Base-by-base conservation (phyloP, 495 filamentous ascomycete genomes). In the Neurospora sublineolata region DNA sequence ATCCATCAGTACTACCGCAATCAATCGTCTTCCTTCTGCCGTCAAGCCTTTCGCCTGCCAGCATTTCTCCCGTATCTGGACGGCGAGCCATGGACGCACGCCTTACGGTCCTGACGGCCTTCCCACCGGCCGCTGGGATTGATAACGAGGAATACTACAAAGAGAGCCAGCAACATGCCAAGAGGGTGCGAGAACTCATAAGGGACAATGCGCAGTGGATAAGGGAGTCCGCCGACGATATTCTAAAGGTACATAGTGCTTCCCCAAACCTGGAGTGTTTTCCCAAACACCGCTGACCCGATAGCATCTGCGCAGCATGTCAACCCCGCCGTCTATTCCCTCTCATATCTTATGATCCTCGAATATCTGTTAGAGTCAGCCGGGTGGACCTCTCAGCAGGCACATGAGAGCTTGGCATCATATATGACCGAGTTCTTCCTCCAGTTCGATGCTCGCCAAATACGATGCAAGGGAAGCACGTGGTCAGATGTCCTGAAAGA, bases 391-490 rank as follows among this genome's bases (percentile, higher is more conserved):
- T n/a, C 69, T 39, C 52, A 76, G 37, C 70, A 74, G 8, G 71
- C 74, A 9, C 75, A 75, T 36, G 72, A 75, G 33, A 14, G 69
- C 18, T 38, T 87, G 37, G 75, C 83, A 4, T 68, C 79, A 33
- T 77, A 78, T 27, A 69, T 82, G 38, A 74, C 83, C 64, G 68
- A 60, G 5, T 86, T 86, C 72, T 72, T 86, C 36, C n/a, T 78
- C 42, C 73, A 71, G 5, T 87, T 85, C 64, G 84, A 87, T 68
- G 70, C 77, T 37, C 77, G 79, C 18, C 84, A 86, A 72, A 81
- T 84, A 37, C 79, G 85, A 70, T 86, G 83, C 72, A 80, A 73
- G 11, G 79, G 80, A 37, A 58, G 36, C 30, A 30, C 73, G 6
- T 73, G 85, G 4, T 75, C 77, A 8, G 74, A 72, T 3, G 27